phyloP scores from a whole-genome alignment of 2,329 filamentous ascomycete species.

The Pestalotiopsis sp. region DNA sequence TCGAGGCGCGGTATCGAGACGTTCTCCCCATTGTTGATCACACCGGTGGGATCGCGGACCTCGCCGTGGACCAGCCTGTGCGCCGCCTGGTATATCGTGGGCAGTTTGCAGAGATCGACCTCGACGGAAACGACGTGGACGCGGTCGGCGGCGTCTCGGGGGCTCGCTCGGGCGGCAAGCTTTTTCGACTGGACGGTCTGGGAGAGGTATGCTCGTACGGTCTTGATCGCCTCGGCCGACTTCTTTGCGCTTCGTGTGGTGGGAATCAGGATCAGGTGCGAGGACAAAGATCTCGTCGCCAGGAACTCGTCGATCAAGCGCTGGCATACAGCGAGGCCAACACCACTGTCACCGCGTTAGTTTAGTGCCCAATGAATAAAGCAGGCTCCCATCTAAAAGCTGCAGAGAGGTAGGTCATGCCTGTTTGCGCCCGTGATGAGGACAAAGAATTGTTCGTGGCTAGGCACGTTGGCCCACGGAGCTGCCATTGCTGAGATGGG shows the following conservation, averaged over 20 bases:
- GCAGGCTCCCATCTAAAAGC: neutral
- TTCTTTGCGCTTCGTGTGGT: constrained; percentile 80
- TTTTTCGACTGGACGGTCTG: constrained; percentile 42
- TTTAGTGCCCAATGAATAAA: too few species aligned
- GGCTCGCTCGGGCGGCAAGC: constrained; percentile 41
- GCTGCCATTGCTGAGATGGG: constrained; percentile 25
- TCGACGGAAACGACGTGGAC: constrained; percentile 62
- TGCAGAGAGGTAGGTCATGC: constrained; percentile 4
- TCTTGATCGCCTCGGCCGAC: constrained; percentile 69
- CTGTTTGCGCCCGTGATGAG: constrained; percentile 35
- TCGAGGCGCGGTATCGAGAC: constrained; percentile 73
- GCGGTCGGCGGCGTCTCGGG: constrained; percentile 46
- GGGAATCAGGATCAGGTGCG: constrained; percentile 78
- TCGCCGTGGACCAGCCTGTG: constrained; percentile 45
- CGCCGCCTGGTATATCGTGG: constrained; percentile 52
- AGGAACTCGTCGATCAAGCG: constrained; percentile 92
- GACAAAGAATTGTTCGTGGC: constrained; percentile 34
- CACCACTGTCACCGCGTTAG: constrained; percentile 60
- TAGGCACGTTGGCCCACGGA: constrained; percentile 32
- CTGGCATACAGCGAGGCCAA: constrained; percentile 82
- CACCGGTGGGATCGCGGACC: constrained; percentile 45
- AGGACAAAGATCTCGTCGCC: constrained; percentile 62
- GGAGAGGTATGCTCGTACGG: constrained; percentile 65
- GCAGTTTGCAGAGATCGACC: constrained; percentile 63
- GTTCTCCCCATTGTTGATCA: constrained; percentile 34